A percentile compares a stretch with the other conserved stretches of the same genome.
These are phyloP conservation scores for Avena insularis DNA, from an alignment of 176 grass and related monocot species.

Conservation along the genomic window DNA sequence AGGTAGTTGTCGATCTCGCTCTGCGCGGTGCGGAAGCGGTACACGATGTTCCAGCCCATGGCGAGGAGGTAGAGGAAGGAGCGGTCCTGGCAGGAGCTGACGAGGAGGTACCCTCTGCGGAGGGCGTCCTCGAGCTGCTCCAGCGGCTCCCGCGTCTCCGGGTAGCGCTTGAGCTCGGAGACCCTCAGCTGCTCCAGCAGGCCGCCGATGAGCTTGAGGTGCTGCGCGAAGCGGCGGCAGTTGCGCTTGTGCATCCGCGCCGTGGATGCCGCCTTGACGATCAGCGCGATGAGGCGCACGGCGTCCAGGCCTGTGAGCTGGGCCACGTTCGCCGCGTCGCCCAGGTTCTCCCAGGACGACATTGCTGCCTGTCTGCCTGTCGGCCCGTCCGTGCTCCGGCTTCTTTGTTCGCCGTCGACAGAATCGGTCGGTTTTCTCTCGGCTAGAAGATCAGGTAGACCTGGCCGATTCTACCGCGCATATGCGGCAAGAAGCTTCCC, in stretches of 20 bases:
- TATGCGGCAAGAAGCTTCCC: background rate
- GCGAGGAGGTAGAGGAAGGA: constrained; percentile 89
- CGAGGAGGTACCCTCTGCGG: constrained; percentile 60
- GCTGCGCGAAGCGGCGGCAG: constrained; percentile 78
- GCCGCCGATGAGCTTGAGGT: constrained; percentile 77
- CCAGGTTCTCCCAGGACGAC: constrained; percentile 45
- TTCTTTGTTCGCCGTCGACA: too few species aligned
- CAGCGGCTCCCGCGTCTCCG: constrained; percentile 93
- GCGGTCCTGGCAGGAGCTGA: constrained; percentile 75
- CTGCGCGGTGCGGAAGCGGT: constrained; percentile 86
- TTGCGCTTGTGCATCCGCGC: constrained; percentile 91
- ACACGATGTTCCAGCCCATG: constrained; percentile 95
- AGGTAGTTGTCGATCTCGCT: constrained; percentile 94
- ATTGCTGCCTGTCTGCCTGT: constrained; percentile 16
- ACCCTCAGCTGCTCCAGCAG: constrained; percentile 79
- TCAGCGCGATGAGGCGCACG: constrained; percentile 66
- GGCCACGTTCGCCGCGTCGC: constrained; percentile 59
- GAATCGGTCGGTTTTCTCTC: background rate
- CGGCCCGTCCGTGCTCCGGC: too few species aligned
- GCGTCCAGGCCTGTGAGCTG: constrained; percentile 88
- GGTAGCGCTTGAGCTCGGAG: constrained; percentile 88
- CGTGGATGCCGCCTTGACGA: constrained; percentile 66
- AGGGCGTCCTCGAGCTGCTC: constrained; percentile 91
- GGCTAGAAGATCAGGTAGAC: background rate
- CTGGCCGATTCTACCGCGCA: background rate